These are phyloP conservation scores for Colletotrichum caudatum DNA, from an alignment of 2,329 filamentous ascomycete genomes.

Conservation along the genomic window DNA sequence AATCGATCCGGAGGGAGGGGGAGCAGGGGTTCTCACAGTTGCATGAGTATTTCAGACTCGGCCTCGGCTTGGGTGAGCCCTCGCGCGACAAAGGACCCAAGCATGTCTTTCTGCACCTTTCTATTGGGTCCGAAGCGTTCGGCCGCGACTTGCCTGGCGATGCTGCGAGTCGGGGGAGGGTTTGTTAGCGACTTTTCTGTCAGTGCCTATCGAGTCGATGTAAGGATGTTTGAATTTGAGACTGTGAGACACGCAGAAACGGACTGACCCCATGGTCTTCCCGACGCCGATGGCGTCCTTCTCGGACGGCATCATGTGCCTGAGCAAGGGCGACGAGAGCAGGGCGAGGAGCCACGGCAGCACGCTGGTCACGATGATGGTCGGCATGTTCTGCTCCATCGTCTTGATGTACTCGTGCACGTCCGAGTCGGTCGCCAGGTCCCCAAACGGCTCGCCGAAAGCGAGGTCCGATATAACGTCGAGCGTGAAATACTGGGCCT, in stretches of 20 bases:
- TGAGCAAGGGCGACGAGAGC: conserved; percentile 55
- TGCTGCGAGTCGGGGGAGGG: conserved; percentile 43
- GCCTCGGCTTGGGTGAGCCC: conserved; percentile 54
- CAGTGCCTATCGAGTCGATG: neutral
- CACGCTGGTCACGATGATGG: conserved; percentile 58
- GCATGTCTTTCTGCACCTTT: conserved; percentile 63
- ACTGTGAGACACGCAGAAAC: conserved; percentile 38
- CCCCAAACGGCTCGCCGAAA: conserved; percentile 62
- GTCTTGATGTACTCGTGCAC: conserved; percentile 61
- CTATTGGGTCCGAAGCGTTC: conserved; percentile 59
- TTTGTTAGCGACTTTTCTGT: neutral
- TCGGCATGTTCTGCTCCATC: conserved; percentile 57
- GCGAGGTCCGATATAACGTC: conserved; percentile 66
- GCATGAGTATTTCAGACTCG: conserved; percentile 59
- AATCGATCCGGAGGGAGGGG: no score
- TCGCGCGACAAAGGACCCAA: conserved; percentile 57
- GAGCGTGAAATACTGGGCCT: conserved; percentile 64
- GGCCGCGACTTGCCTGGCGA: conserved; percentile 59
- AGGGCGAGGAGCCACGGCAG: conserved; percentile 57
- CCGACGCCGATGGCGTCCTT: conserved; percentile 55
- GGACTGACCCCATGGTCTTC: conserved; percentile 59
- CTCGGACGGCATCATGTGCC: conserved; percentile 55
- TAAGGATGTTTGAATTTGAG: neutral
- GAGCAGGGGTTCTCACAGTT: conserved; percentile 46
- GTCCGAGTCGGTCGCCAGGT: conserved; percentile 59